These are phyloP conservation scores for Capsella bursapastoris DNA, from an alignment of 345 rosid genomes.

Conservation along the genomic window DNA sequence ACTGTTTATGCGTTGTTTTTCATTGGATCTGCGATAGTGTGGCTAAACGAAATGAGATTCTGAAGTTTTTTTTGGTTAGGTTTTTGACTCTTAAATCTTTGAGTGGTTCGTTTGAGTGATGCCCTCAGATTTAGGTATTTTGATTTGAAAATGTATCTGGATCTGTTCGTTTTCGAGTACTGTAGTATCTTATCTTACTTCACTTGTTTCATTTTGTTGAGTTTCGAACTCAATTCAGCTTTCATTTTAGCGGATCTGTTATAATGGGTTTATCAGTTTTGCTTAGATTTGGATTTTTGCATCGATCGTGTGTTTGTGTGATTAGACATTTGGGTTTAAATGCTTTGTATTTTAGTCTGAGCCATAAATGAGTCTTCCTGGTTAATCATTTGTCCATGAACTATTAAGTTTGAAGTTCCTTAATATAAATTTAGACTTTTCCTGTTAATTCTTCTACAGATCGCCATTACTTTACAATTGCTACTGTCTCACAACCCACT, in stretches of 20 bases:
- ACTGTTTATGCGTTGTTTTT: not conserved
- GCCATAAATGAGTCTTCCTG: conserved; percentile 9
- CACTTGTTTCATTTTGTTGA: not conserved
- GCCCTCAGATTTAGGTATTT: not conserved
- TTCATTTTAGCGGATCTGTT: conserved; percentile 9
- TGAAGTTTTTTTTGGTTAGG: not conserved
- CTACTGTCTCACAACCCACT: conserved; percentile 15
- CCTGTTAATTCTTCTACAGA: not conserved
- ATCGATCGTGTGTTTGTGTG: not conserved
- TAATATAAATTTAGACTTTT: not conserved
- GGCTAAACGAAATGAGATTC: conserved; percentile 6
- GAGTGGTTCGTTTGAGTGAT: conserved; percentile 7
- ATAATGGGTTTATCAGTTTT: not conserved
- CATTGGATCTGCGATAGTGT: conserved; percentile 4
- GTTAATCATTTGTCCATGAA: not conserved
- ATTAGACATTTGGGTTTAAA: conserved; percentile 5
- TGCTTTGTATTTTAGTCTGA: not conserved
- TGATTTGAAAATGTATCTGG: not conserved
- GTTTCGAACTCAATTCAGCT: conserved; percentile 4
- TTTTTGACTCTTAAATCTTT: not conserved
- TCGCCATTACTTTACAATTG: not conserved
- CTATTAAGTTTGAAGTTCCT: not conserved
- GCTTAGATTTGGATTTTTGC: not conserved
- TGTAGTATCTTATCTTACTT: not conserved
- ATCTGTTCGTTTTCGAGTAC: conserved; percentile 28